Evolutionary conservation across 1,284 basidiomycete species (phyloP), one percentile per base, ranked within the genome.

Genomic region (Naganishia sp.): DNA sequence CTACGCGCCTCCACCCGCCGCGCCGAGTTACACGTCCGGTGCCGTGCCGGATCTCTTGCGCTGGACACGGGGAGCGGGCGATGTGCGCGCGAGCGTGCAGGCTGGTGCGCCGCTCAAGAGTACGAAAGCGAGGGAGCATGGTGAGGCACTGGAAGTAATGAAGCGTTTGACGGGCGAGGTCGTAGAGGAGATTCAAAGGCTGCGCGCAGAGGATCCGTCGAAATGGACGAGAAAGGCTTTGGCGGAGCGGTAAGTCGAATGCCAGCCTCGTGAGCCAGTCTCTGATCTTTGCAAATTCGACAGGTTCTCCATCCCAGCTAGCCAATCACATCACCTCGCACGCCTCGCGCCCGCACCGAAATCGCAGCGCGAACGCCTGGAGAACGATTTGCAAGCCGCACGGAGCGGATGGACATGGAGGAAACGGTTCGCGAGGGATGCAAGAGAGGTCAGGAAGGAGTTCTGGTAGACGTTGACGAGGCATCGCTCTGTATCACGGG

Each of bases 1-100:
- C 65, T 72, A 79, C 68, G 70, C 75, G 2, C 78, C 78, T 3
- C 76, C 78, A 2, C 73, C 78, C 9, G 72, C 75, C 6, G 72
- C 74, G 21, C 76, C 76, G 23, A 69, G 55, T n/a, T 79, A 78
- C 65, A 76, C 74, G 9, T 72, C 72, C 2, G 78, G 78, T 1
- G 61, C 60, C 6, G 68, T 73, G 15, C 76, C 78, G 9, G 70
- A 71, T 28, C 66, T 79, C 28, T 50, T 78, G 23, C 66, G 69
- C 53, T 79, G 78, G 78, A 42, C 73, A 6, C 63, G 63, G 1
- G 77, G 76, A 2, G 64, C 75, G 59, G 53, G 42, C 4, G 72
- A 63, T 13, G 65, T 66, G 6, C 39, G 64, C 13, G 46, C 31
- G n/a, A 55, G 52, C 13, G 55, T 25, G 3, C 60, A 69, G 55